Evolutionary conservation across 2,329 filamentous ascomycete genomes (phyloP).

Genomic region (Aureobasidium sp.): DNA sequence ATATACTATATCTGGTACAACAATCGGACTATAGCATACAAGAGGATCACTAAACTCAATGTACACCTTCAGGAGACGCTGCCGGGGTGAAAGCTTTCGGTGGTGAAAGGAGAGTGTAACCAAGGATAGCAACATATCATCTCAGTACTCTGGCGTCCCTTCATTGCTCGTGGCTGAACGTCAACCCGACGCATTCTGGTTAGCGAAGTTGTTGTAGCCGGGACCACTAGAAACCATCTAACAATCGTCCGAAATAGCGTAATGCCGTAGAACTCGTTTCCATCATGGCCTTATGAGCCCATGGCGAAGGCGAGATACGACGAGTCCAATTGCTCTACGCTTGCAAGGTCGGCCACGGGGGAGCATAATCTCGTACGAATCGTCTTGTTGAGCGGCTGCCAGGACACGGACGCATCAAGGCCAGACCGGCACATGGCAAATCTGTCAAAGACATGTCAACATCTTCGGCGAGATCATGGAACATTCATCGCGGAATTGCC

Average conservation of each 20-base stretch:
- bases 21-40: too few species aligned
- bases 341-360: slow-evolving; percentile 51
- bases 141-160: background rate
- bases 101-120: background rate
- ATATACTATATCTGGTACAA: background rate
- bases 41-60: too few species aligned
- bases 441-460: slow-evolving; percentile 1
- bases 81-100: background rate
- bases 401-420: background rate
- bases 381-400: background rate
- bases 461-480: slow-evolving; percentile 3
- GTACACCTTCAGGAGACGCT: background rate
- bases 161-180: background rate
- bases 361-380: background rate
- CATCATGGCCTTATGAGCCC: slow-evolving; percentile 61
- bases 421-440: slow-evolving; percentile 1
- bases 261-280: slow-evolving; percentile 61
- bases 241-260: slow-evolving; percentile 47
- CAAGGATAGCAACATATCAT: background rate
- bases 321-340: slow-evolving; percentile 56
- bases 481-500: slow-evolving; percentile 7
- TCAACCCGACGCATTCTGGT: slow-evolving; percentile 35
- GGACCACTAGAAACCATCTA: slow-evolving; percentile 35
- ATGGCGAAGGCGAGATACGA: slow-evolving; percentile 54
- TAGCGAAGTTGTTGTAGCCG: slow-evolving; percentile 35